Percentiles rank a stretch among this genome's conserved stretches.
Conservation (phyloP, 768 basidiomycete genomes). For the Chalciporus piperatus region DNA sequence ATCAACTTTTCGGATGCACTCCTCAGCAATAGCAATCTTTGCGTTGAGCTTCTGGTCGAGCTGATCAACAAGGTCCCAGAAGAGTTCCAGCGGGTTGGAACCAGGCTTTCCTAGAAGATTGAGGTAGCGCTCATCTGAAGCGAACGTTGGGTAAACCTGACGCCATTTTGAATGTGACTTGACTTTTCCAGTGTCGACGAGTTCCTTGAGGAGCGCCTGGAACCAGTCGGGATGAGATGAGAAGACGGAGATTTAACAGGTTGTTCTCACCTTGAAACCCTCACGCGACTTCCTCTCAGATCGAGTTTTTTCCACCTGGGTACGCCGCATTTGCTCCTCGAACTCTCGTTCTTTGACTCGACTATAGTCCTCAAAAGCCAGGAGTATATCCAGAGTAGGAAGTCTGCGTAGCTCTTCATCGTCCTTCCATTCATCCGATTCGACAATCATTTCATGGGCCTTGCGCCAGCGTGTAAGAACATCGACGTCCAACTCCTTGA, state of each 20-base stretch:
- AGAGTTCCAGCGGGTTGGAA: slow-evolving; percentile 92
- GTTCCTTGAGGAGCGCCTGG: slow-evolving; percentile 67
- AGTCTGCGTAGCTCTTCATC: slow-evolving; percentile 79
- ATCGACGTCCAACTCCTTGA: slow-evolving; percentile 86
- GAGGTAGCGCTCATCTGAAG: slow-evolving; percentile 78
- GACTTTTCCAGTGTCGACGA: slow-evolving; percentile 65
- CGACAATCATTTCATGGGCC: slow-evolving; percentile 72
- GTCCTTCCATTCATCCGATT: slow-evolving; percentile 73
- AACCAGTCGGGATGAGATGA: background rate
- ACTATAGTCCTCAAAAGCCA: slow-evolving; percentile 93
- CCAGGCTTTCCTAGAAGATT: slow-evolving; percentile 90
- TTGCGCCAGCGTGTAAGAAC: slow-evolving; percentile 92
- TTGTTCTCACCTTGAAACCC: slow-evolving; percentile 66
- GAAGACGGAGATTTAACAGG: background rate
- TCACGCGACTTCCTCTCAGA: slow-evolving; percentile 89
- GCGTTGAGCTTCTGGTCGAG: slow-evolving; percentile 83
- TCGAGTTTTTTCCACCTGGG: slow-evolving; percentile 80
- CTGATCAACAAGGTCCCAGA: slow-evolving; percentile 90
- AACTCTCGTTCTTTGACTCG: slow-evolving; percentile 87
- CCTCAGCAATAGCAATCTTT: slow-evolving; percentile 68
- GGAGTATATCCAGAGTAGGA: slow-evolving; percentile 87
- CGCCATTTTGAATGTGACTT: slow-evolving; percentile 91
- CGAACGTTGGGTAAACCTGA: slow-evolving; percentile 74
- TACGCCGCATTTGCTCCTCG: slow-evolving; percentile 78
- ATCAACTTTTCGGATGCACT: slow-evolving; percentile 47